Evolutionary conservation across 2,329 filamentous ascomycete genomes (phyloP).

Genomic region (Macrophomina phaseolina): DNA sequence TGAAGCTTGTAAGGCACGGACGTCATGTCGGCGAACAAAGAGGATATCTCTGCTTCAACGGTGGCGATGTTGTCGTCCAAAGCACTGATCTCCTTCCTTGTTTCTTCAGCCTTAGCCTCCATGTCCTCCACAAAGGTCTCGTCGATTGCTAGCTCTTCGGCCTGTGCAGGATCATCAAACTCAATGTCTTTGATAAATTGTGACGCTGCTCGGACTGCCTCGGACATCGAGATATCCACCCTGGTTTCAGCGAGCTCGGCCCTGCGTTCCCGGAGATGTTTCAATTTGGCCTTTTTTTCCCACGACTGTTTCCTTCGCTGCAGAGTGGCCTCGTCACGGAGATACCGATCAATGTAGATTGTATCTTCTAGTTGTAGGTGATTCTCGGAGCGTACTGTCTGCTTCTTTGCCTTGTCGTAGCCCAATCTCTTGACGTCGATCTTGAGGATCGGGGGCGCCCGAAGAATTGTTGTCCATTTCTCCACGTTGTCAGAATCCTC

Average conservation of each 20-base stretch:
- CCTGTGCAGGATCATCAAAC: background rate
- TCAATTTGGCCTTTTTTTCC: conserved; percentile 72
- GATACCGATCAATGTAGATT: conserved; percentile 86
- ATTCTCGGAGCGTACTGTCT: conserved; percentile 74
- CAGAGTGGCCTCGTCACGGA: conserved; percentile 50
- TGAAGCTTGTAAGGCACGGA: conserved; percentile 81
- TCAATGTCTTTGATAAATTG: conserved; percentile 34
- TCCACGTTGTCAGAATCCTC: conserved; percentile 36
- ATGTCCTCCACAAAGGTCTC: conserved; percentile 11
- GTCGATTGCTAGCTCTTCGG: background rate
- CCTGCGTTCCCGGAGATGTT: conserved; percentile 57
- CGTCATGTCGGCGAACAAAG: conserved; percentile 68
- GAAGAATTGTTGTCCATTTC: conserved; percentile 52
- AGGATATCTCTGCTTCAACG: conserved; percentile 56
- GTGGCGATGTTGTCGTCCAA: conserved; percentile 48
- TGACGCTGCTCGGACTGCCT: conserved; percentile 41
- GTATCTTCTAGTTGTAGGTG: conserved; percentile 79
- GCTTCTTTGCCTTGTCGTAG: conserved; percentile 65
- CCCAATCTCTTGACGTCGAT: conserved; percentile 86
- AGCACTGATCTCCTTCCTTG: conserved; percentile 15
- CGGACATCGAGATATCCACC: conserved; percentile 38
- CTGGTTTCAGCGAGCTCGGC: conserved; percentile 48
- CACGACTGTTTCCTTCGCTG: conserved; percentile 72
- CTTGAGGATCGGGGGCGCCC: conserved; percentile 84
- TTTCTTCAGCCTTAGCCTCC: conserved; percentile 28